Conservation (phyloP, 352 stramenopile species). For the Pythium angustatum region DNA sequence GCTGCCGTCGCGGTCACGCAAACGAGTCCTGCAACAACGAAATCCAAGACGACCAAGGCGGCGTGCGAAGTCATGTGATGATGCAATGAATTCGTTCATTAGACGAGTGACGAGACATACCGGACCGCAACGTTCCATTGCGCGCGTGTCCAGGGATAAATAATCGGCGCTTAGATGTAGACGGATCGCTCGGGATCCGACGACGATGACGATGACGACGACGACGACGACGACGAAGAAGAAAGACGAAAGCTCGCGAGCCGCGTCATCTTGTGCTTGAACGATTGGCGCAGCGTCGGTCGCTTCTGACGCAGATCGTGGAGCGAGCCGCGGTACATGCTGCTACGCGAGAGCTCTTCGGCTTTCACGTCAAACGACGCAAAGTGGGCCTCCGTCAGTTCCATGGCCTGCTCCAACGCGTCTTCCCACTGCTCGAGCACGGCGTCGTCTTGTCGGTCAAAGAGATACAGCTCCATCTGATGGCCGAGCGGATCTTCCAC, state of each 20-base stretch:
- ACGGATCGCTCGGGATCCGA: slow-evolving; percentile 13
- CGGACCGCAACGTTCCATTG: slow-evolving; percentile 13
- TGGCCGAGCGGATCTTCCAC: slow-evolving; percentile 40
- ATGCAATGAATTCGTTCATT: no score
- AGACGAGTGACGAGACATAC: background rate
- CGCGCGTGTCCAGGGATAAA: slow-evolving; percentile 20
- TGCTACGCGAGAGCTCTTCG: slow-evolving; percentile 56
- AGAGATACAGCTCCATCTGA: slow-evolving; percentile 48
- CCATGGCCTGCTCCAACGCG: slow-evolving; percentile 54
- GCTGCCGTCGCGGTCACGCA: slow-evolving; percentile 11
- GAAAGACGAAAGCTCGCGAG: slow-evolving; percentile 34
- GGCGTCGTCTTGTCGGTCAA: slow-evolving; percentile 40
- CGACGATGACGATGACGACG: background rate
- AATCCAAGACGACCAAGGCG: background rate
- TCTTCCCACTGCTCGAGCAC: slow-evolving; percentile 39
- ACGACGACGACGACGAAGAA: slow-evolving; percentile 4
- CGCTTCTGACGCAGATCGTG: slow-evolving; percentile 43
- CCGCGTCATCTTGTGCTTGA: slow-evolving; percentile 45
- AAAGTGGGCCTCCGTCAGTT: slow-evolving; percentile 66
- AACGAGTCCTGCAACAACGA: background rate
- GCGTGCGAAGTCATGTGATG: background rate
- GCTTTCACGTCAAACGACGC: slow-evolving; percentile 63
- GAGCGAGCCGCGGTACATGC: slow-evolving; percentile 54
- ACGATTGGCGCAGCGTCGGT: slow-evolving; percentile 33
- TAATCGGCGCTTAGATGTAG: slow-evolving; percentile 17